Conservation (phyloP, 768 basidiomycete genomes). For the Termitomyces titanicus region DNA sequence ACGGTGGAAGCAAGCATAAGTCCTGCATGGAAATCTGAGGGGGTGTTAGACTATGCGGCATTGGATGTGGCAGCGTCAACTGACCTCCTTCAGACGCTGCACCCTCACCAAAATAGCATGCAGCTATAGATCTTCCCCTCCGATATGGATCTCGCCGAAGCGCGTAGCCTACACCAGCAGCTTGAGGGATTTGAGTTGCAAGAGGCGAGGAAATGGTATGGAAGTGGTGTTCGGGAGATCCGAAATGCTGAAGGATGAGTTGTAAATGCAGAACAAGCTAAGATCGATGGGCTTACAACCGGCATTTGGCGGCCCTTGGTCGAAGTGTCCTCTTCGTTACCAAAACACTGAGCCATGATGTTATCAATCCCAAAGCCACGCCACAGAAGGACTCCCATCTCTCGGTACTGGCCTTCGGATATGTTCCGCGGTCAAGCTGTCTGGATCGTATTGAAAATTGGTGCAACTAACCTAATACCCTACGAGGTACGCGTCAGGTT, state of each 20-base stretch:
- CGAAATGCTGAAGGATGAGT: slow-evolving; percentile 62
- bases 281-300: slow-evolving; percentile 48
- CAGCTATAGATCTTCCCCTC: slow-evolving; percentile 70
- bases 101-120: slow-evolving; percentile 91
- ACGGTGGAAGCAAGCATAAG: slow-evolving; percentile 76
- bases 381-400: slow-evolving; percentile 89
- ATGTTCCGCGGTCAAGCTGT: neutral
- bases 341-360: slow-evolving; percentile 92
- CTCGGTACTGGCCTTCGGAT: slow-evolving; percentile 79
- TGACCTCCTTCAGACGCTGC: slow-evolving; percentile 85
- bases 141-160: slow-evolving; percentile 73
- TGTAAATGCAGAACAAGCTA: neutral
- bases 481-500: slow-evolving; percentile 19
- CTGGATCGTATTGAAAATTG: neutral
- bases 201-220: slow-evolving; percentile 93
- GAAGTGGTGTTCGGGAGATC: slow-evolving; percentile 80
- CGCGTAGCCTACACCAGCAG: slow-evolving; percentile 90
- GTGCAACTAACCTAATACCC: slow-evolving; percentile 62
- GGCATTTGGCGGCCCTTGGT: slow-evolving; percentile 94
- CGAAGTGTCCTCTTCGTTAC: slow-evolving; percentile 74
- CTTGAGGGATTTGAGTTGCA: slow-evolving; percentile 93
- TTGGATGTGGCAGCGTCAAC: slow-evolving; percentile 7
- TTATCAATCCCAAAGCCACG: slow-evolving; percentile 75
- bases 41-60: slow-evolving; percentile 15
- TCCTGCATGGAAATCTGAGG: slow-evolving; percentile 86